A percentile compares a stretch with the other conserved stretches of the same genome.
Conservation (phyloP, 192 early-diverging fungal species). For the Bifiguratus adelaidae region DNA sequence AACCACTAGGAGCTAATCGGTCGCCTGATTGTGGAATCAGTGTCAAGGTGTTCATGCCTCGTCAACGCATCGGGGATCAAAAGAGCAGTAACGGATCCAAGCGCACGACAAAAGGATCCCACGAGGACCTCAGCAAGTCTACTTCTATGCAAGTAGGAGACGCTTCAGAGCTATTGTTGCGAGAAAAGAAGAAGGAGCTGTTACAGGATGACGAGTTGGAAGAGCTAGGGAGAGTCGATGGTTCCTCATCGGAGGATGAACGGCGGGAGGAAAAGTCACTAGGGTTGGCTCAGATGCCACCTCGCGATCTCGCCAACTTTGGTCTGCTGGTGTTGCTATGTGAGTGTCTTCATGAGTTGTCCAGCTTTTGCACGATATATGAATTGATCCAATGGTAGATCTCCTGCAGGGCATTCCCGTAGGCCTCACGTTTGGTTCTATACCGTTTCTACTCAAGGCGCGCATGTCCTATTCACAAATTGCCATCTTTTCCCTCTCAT, state of each 20-base stretch:
- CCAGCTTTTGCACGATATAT: not conserved
- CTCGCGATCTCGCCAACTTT: constrained; percentile 27
- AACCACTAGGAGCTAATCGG: too few relatives aligned
- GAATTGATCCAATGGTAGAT: constrained; percentile 21
- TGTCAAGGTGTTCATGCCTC: too few relatives aligned
- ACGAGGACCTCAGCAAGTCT: too few relatives aligned
- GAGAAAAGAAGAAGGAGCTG: not conserved
- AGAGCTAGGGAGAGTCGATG: constrained; percentile 8
- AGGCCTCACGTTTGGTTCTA: constrained; percentile 80
- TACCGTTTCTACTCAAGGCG: constrained; percentile 91
- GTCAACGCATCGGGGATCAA: too few relatives aligned
- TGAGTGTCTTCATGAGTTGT: constrained; percentile 13
- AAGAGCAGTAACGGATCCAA: too few relatives aligned
- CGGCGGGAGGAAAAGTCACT: not conserved
- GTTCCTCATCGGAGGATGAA: not conserved
- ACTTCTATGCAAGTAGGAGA: too few relatives aligned
- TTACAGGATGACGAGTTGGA: not conserved
- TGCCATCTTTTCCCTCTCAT: constrained; percentile 87
- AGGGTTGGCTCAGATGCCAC: constrained; percentile 1
- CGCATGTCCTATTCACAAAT: constrained; percentile 89
- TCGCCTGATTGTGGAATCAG: too few relatives aligned
- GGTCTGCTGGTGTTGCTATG: constrained; percentile 41
- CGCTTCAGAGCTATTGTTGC: too few relatives aligned
- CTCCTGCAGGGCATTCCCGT: constrained; percentile 93
- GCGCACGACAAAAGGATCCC: too few relatives aligned